Conservation (phyloP, 441 rosid species). For the Syzygium syzygioides region DNA sequence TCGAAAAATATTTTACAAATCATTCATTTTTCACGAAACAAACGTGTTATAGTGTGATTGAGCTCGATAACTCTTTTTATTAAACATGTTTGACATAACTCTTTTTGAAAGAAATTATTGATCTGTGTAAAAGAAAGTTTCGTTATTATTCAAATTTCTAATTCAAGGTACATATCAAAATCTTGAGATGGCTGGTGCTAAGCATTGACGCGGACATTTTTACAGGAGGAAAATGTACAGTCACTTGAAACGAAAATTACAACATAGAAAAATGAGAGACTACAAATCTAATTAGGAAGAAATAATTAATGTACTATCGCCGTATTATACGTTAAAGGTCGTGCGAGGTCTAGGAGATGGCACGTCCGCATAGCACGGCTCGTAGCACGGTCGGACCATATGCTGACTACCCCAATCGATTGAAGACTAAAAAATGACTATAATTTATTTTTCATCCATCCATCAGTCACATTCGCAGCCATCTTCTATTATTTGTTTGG, state of each 20-base stretch:
- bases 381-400: too few relatives aligned
- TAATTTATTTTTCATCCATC: too few relatives aligned
- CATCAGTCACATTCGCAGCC: too few relatives aligned
- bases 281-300: accelerated
- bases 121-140: not conserved
- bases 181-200: accelerated
- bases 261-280: not conserved
- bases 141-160: not conserved
- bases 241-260: not conserved
- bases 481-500: too few relatives aligned
- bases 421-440: too few relatives aligned
- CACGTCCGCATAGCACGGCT: too few relatives aligned
- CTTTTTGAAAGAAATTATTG: not conserved
- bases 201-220: accelerated
- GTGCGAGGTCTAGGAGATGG: too few relatives aligned
- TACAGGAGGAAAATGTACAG: accelerated
- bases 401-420: too few relatives aligned
- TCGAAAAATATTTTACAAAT: too few relatives aligned
- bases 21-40: too few relatives aligned
- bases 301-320: accelerated
- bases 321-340: not conserved
- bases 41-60: too few relatives aligned
- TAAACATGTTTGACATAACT: not conserved
- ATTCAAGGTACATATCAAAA: not conserved
- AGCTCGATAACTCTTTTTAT: not conserved